These are phyloP conservation scores for Solanum corneliomulleri DNA, from an alignment of 257 asterid genomes.

Conservation along the genomic window DNA sequence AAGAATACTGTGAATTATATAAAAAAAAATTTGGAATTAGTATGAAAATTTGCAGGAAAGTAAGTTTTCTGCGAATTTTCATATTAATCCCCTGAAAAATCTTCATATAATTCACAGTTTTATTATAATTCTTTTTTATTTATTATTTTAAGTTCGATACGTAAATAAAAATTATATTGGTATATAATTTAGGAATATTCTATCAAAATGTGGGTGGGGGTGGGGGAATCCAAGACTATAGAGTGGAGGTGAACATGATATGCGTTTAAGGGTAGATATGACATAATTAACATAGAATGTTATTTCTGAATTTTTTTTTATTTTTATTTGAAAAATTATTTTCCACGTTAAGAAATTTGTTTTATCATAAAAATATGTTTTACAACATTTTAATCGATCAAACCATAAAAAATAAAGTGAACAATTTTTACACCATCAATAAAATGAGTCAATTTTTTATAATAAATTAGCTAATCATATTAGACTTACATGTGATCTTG, in stretches of 20 bases:
- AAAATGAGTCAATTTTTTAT: neutral
- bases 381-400: neutral
- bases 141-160: neutral
- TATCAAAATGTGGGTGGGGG: neutral
- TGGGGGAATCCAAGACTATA: neutral
- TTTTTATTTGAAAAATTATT: neutral
- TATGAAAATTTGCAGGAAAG: no score
- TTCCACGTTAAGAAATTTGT: neutral
- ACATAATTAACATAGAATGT: neutral
- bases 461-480: neutral
- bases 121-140: no score
- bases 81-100: no score
- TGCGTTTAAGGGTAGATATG: neutral
- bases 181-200: neutral
- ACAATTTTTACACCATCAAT: neutral
- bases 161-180: neutral
- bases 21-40: no score
- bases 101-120: no score
- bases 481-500: neutral
- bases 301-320: neutral
- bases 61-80: no score
- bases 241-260: neutral
- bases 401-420: no score
- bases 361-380: neutral
- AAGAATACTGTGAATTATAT: no score